These are phyloP conservation scores for Picea glauca DNA, from an alignment of 75 land plant species.

Conservation along the genomic window DNA sequence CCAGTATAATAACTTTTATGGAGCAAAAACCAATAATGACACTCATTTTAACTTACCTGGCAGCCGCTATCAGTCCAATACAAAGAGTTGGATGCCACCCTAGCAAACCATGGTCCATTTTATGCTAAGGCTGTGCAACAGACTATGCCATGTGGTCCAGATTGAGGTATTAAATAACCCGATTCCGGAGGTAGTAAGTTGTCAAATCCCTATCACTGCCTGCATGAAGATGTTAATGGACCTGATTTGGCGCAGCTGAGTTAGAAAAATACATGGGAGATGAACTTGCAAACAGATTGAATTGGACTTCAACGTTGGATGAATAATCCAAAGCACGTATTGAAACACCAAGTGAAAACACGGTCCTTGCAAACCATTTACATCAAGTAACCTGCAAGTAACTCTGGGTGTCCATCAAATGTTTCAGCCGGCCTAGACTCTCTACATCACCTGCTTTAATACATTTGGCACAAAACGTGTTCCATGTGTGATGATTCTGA, in stretches of 20 bases:
- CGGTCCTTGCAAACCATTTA: background rate
- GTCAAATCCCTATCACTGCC: background rate
- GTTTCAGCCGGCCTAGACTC: background rate
- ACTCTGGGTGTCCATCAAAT: background rate
- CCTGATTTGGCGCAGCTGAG: background rate
- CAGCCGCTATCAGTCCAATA: background rate
- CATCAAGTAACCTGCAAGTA: background rate
- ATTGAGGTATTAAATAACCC: background rate
- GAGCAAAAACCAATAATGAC: background rate
- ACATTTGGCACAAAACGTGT: background rate
- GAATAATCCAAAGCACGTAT: background rate
- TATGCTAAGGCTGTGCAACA: background rate
- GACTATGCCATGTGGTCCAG: background rate
- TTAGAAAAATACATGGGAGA: background rate
- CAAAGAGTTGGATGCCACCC: background rate
- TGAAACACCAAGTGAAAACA: background rate
- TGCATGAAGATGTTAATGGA: background rate
- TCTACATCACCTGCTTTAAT: background rate
- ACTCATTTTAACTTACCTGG: background rate
- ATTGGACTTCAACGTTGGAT: background rate
- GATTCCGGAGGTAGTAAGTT: background rate
- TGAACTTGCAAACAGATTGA: background rate
- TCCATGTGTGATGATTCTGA: background rate
- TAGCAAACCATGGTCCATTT: background rate
- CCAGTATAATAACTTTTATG: background rate